Evolutionary conservation across 1,139 yeast genomes (phyloP).

Genomic region (Sugiyamaella xylanicola): DNA sequence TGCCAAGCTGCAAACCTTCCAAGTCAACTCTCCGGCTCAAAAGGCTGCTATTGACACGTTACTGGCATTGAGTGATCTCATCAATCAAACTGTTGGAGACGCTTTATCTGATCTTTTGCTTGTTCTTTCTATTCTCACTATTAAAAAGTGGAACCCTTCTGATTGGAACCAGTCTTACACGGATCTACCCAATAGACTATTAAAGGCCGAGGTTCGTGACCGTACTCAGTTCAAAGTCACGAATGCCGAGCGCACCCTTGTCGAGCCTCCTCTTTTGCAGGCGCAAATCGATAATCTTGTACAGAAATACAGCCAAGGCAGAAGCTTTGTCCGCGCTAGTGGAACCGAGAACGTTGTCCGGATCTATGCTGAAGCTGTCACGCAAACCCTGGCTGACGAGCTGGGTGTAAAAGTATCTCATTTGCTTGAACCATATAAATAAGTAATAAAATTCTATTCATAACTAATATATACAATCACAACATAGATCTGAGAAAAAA

Average conservation of each 20-base stretch:
- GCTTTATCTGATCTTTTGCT: slow-evolving; percentile 87
- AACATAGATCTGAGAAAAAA: too few species aligned
- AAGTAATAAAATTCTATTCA: slow-evolving; percentile 9
- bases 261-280: slow-evolving; percentile 79
- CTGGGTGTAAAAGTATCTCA: slow-evolving; percentile 54
- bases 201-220: slow-evolving; percentile 82
- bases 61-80: slow-evolving; percentile 62
- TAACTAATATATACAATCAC: not conserved
- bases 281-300: slow-evolving; percentile 67
- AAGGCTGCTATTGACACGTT: slow-evolving; percentile 54
- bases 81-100: slow-evolving; percentile 97
- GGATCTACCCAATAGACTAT: slow-evolving; percentile 83
- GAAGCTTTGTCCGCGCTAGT: slow-evolving; percentile 94
- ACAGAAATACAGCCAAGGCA: slow-evolving; percentile 58
- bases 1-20: slow-evolving; percentile 40
- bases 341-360: slow-evolving; percentile 98
- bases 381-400: slow-evolving; percentile 53
- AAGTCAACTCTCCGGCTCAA: slow-evolving; percentile 43
- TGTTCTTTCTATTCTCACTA: slow-evolving; percentile 65
- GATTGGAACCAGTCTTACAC: slow-evolving; percentile 78
- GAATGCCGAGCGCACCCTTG: slow-evolving; percentile 83
- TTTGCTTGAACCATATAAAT: slow-evolving; percentile 36
- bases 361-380: slow-evolving; percentile 87
- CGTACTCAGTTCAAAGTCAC: slow-evolving; percentile 79
- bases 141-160: slow-evolving; percentile 58